Evolutionary conservation across 352 stramenopile genomes (phyloP).

Genomic region (Pythium biforme): DNA sequence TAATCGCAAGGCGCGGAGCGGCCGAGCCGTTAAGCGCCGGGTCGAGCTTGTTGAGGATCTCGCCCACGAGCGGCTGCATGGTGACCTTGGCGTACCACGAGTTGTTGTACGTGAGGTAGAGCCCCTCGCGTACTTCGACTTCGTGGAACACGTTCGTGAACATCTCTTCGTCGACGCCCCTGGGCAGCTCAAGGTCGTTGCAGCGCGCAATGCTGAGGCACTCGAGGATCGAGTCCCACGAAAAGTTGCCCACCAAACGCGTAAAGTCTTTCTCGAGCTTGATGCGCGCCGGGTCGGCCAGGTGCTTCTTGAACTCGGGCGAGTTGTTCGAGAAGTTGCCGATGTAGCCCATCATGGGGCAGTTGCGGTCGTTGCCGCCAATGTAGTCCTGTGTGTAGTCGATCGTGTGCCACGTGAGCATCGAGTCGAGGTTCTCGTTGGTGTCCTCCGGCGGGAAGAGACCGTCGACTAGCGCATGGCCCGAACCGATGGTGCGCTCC

Average conservation of each 20-base stretch:
- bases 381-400: slow-evolving; percentile 83
- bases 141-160: slow-evolving; percentile 80
- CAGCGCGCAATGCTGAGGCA: slow-evolving; percentile 80
- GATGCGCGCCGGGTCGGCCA: slow-evolving; percentile 41
- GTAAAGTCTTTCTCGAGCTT: slow-evolving; percentile 61
- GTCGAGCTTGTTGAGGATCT: slow-evolving; percentile 69
- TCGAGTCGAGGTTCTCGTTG: slow-evolving; percentile 48
- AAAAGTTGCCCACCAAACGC: slow-evolving; percentile 72
- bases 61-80: slow-evolving; percentile 79
- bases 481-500: slow-evolving; percentile 81
- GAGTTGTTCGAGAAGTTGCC: slow-evolving; percentile 60
- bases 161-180: slow-evolving; percentile 61
- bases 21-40: slow-evolving; percentile 38
- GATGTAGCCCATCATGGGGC: slow-evolving; percentile 72
- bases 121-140: slow-evolving; percentile 59
- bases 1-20: slow-evolving; percentile 66
- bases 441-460: slow-evolving; percentile 66
- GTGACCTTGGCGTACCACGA: slow-evolving; percentile 81
- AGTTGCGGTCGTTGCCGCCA: slow-evolving; percentile 75
- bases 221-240: slow-evolving; percentile 75
- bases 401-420: slow-evolving; percentile 75
- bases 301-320: slow-evolving; percentile 51
- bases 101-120: slow-evolving; percentile 76
- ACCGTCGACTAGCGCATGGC: slow-evolving; percentile 74
- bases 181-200: slow-evolving; percentile 67